Evolutionary conservation across 306 rosid genomes (phyloP), one percentile per base, ranked within the genome.

Genomic region (Oxytropis ochrocephala): DNA sequence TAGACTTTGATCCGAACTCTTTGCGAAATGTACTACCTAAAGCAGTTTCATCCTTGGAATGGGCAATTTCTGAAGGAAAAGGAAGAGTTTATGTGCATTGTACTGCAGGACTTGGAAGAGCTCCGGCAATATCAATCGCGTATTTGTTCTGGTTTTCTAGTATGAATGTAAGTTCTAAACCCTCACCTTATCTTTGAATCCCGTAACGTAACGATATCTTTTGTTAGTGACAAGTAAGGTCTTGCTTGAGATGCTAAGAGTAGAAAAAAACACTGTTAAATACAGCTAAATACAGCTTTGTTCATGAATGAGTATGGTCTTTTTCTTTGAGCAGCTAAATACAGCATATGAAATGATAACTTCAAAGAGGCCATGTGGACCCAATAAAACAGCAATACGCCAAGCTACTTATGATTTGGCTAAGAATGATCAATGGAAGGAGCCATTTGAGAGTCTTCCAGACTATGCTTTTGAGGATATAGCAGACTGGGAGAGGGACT

Each of bases 61-160:
- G 97, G 94, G 97, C 97, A 17, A 61, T 93, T 36, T 84, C 85
- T 0, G 87, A 88, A 69, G 92, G 98, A 49, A 85, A 85, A 76
- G 97, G 97, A 64, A 90, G 76, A 75, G 92, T 85, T 48, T 88
- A 84, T 62, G 96, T 87, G 67, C 96, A 94, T 51, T 94, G 98
- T 73, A 86, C 92, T 0, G 97, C 98, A 50, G 98, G 98, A 80
- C 85, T 90, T 30, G 98, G 97, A 73, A 87, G 98, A 78, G 98
- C 98, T 44, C 95, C 98, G 0, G 98, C 90, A 2, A 97, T 90
- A 62, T 92, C 97, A 52, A 86, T 88, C 54, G 76, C 98, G 36
- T 94, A 90, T 81, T 74, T 90, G 87, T 90, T 85, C 85, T 94
- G 98, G 98, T 94, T 87, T 75, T 78, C 82, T 55, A 81, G 65